phyloP scores from a whole-genome alignment of 805 yeast genomes.

The Candida odintsovae region DNA sequence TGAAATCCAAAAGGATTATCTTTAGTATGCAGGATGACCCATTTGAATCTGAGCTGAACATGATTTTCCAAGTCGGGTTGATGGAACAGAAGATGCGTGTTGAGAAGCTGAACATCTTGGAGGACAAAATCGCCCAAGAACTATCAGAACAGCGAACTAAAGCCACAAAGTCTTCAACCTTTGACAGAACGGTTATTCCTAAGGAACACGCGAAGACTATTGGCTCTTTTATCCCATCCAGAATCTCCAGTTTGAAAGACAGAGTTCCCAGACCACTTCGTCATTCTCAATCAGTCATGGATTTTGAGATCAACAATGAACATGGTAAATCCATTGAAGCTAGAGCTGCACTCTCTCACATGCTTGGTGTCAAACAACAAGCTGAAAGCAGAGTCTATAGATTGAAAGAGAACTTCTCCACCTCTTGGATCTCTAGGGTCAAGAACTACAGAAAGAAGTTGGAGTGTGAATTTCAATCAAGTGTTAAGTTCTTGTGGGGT shows the following conservation, averaged over 20 bases:
- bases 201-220: constrained; percentile 5
- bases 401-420: constrained; percentile 44
- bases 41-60: constrained; percentile 68
- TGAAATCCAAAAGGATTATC: constrained; percentile 51
- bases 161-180: constrained; percentile 5
- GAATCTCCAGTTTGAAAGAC: neutral
- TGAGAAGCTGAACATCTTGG: constrained; percentile 41
- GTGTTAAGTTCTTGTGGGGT: constrained; percentile 39
- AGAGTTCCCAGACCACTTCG: neutral
- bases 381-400: constrained; percentile 4
- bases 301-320: neutral
- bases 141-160: constrained; percentile 5
- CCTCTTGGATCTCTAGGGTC: constrained; percentile 69
- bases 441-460: constrained; percentile 38
- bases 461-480: constrained; percentile 33
- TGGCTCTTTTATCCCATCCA: neutral
- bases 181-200: neutral
- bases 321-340: neutral
- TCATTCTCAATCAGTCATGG: neutral
- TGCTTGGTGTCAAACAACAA: neutral
- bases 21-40: constrained; percentile 83
- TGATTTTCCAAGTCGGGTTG: constrained; percentile 59
- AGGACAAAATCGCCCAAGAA: constrained; percentile 24
- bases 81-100: constrained; percentile 60
- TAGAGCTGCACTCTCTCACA: neutral